phyloP scores from a whole-genome alignment of 1,284 basidiomycete genomes.

The Malassezia furfur region DNA sequence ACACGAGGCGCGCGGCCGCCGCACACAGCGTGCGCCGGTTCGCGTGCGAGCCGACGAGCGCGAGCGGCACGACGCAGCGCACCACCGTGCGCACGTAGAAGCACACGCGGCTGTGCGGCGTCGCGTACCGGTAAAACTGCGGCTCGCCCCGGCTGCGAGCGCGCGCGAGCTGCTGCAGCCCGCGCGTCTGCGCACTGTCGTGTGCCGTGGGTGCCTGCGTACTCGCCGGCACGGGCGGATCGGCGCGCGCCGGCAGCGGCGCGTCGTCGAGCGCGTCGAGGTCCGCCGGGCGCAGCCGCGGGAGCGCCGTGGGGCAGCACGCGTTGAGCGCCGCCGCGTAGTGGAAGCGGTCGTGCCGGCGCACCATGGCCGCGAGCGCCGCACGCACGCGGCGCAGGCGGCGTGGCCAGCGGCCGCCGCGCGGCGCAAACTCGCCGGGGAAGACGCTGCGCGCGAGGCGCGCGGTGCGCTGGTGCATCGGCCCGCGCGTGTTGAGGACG shows the following conservation, averaged over 20 bases:
- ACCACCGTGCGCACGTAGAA: slow-evolving; percentile 53
- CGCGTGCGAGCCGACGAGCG: slow-evolving; percentile 65
- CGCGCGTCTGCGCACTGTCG: background rate
- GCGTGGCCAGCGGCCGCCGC: slow-evolving; percentile 54
- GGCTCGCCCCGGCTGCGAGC: slow-evolving; percentile 58
- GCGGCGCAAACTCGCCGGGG: background rate
- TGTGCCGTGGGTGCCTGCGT: background rate
- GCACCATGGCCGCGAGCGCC: slow-evolving; percentile 59
- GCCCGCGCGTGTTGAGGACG: background rate
- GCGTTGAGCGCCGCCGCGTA: slow-evolving; percentile 61
- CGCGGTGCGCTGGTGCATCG: background rate
- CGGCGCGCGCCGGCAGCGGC: background rate
- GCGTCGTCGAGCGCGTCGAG: background rate
- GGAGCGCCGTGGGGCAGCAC: slow-evolving; percentile 54
- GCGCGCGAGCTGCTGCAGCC: slow-evolving; percentile 19
- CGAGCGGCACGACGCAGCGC: slow-evolving; percentile 62
- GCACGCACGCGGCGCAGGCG: slow-evolving; percentile 57
- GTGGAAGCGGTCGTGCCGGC: slow-evolving; percentile 61
- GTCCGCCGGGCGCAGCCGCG: background rate
- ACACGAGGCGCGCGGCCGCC: slow-evolving; percentile 61
- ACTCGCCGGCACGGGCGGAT: background rate
- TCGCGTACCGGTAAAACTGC: slow-evolving; percentile 65
- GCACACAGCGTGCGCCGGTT: slow-evolving; percentile 63
- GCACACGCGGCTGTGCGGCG: slow-evolving; percentile 55
- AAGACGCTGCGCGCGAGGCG: slow-evolving; percentile 8